Base-by-base conservation (phyloP, 306 rosid species). In the Corylus americana region DNA sequence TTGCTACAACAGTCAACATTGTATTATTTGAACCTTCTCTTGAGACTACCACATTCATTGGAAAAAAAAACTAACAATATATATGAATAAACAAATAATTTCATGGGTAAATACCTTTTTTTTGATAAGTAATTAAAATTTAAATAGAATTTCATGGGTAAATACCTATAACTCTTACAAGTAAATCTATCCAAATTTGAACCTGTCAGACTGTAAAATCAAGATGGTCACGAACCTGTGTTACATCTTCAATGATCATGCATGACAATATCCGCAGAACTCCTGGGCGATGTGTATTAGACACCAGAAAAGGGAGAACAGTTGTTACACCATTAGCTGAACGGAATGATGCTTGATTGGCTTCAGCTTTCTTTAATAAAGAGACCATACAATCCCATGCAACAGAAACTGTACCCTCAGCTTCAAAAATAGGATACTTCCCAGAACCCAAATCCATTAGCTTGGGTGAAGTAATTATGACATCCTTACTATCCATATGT, bases 331-430 rank as follows among this genome's bases (percentile, higher is more conserved):
- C 98, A 83, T 86, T 87, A 86, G 93, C 90, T 45, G 83, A 82
- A 82, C 99, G 99, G 74, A 96, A 93, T 78, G 97, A 87, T 55
- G 90, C 85, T 82, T 96, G 99, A 86, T 81, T 96, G 61, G 86
- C 87, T 85, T 96, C 99, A n/a, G 94, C 77, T 91, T 93, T 96
- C 90, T 96, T 96, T 77, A 96, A 84, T 62, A 96, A 80, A 75
- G 97, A 90, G 72, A 90, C 92, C 94, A 96, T 75, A 87, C 99
- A 96, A 78, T 96, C 98, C 99, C 98, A 96, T 55, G 97, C 99
- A 88, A 96, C 83, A 82, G 87, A 80, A 84, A 88, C 81, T 66
- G 98, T 96, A 79, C 70, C 86, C 77, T 90, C 98, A 71, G 82
- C 85, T 61, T 91, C 98, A 85, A 96, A 96, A 79, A 96, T 96